Conservation (phyloP, 306 rosid genomes). For the Fragaria ananassa region DNA sequence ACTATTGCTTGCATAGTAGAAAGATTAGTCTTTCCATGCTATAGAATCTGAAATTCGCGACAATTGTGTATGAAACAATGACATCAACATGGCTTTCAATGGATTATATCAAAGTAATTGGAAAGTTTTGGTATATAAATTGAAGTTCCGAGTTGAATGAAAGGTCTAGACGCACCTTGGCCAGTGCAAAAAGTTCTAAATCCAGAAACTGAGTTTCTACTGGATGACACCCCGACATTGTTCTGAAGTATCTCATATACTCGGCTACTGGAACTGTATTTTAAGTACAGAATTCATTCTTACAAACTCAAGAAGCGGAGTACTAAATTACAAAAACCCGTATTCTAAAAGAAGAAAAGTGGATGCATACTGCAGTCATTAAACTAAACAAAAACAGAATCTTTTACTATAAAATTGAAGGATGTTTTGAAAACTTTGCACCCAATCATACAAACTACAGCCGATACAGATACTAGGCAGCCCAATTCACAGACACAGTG, state of each 20-base stretch:
- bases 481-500: neutral
- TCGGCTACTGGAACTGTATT: conserved; percentile 39
- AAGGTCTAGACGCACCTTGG: conserved; percentile 51
- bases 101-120: neutral
- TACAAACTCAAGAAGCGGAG: conserved; percentile 5
- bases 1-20: neutral
- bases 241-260: conserved; percentile 39
- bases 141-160: neutral
- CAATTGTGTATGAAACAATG: neutral
- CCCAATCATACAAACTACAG: neutral
- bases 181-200: conserved; percentile 57
- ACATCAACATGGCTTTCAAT: neutral
- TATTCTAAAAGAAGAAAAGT: neutral
- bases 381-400: neutral
- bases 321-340: neutral
- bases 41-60: neutral
- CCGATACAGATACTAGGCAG: neutral
- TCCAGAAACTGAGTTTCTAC: conserved; percentile 43
- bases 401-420: neutral
- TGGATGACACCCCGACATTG: conserved; percentile 41
- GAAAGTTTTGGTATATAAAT: neutral
- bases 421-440: neutral
- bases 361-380: neutral
- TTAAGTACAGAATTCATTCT: conserved; percentile 26
- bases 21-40: neutral